A percentile compares a stretch with the other conserved stretches of the same genome.
Evolutionary conservation across 1,284 basidiomycete species (phyloP).

Genomic region (Singerocomus inundabilis): DNA sequence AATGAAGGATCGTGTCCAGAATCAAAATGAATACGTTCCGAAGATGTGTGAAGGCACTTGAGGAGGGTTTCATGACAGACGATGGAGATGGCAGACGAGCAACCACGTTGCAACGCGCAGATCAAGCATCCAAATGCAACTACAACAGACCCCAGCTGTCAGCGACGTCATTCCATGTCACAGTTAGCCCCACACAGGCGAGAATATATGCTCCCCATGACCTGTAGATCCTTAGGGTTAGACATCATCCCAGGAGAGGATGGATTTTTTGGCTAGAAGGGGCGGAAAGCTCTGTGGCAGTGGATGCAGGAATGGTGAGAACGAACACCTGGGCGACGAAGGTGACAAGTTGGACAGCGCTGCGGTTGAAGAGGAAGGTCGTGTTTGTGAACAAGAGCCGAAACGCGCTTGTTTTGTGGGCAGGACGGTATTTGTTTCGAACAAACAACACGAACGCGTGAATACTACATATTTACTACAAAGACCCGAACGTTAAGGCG

Average conservation of each 20-base stretch:
- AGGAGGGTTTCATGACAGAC: constrained; percentile 24
- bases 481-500: too few species aligned
- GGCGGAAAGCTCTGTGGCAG: constrained; percentile 22
- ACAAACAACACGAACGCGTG: constrained; percentile 26
- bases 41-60: constrained; percentile 20
- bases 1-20: constrained; percentile 1
- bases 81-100: constrained; percentile 8
- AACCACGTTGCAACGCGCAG: constrained; percentile 4
- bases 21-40: constrained; percentile 28
- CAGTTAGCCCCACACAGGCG: constrained; percentile 19
- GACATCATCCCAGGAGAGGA: constrained; percentile 35
- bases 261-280: constrained; percentile 35
- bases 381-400: neutral
- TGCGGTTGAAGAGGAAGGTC: constrained; percentile 8
- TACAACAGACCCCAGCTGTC: constrained; percentile 4
- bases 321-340: constrained; percentile 31
- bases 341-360: constrained; percentile 26
- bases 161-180: constrained; percentile 16
- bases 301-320: constrained; percentile 18
- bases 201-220: constrained; percentile 22
- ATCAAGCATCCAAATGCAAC: neutral
- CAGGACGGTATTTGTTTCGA: constrained; percentile 21
- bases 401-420: constrained; percentile 13
- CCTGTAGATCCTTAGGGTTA: constrained; percentile 34
- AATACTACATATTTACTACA: neutral